Evolutionary conservation across 1,284 basidiomycete species (phyloP).

Genomic region (Ganoderma lingzhi): DNA sequence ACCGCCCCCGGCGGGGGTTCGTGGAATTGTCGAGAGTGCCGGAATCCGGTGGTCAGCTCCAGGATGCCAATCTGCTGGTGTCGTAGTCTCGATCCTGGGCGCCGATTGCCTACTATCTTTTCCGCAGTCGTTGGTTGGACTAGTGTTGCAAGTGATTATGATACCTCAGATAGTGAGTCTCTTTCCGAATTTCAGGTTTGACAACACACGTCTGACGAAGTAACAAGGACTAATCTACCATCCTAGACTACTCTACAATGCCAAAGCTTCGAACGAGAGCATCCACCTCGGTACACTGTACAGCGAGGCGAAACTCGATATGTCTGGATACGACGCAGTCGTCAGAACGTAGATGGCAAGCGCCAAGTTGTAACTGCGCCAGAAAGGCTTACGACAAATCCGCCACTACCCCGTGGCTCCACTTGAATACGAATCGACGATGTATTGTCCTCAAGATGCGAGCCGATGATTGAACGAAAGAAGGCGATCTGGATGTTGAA

Average conservation of each 20-base stretch:
- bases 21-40: not conserved
- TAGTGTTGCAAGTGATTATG: too few species aligned
- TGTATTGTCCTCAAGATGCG: slow-evolving; percentile 16
- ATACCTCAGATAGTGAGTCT: too few species aligned
- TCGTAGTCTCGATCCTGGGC: too few species aligned
- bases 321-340: not conserved
- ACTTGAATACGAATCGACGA: slow-evolving; percentile 6
- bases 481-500: slow-evolving; percentile 23
- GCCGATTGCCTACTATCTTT: too few species aligned
- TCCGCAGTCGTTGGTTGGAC: not conserved
- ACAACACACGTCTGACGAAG: too few species aligned
- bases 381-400: slow-evolving; percentile 10
- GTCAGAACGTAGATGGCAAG: not conserved
- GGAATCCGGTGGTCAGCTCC: not conserved
- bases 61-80: not conserved
- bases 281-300: slow-evolving; percentile 1
- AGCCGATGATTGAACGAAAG: slow-evolving; percentile 21
- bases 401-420: not conserved
- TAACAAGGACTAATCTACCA: too few species aligned
- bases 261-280: not conserved
- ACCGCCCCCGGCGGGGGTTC: too few species aligned
- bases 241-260: not conserved
- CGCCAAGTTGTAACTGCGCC: too few species aligned
- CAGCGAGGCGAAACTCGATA: slow-evolving; percentile 11
- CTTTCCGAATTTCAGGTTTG: too few species aligned